Base-by-base conservation (phyloP, 768 basidiomycete genomes). In the Lactarius evosmus region DNA sequence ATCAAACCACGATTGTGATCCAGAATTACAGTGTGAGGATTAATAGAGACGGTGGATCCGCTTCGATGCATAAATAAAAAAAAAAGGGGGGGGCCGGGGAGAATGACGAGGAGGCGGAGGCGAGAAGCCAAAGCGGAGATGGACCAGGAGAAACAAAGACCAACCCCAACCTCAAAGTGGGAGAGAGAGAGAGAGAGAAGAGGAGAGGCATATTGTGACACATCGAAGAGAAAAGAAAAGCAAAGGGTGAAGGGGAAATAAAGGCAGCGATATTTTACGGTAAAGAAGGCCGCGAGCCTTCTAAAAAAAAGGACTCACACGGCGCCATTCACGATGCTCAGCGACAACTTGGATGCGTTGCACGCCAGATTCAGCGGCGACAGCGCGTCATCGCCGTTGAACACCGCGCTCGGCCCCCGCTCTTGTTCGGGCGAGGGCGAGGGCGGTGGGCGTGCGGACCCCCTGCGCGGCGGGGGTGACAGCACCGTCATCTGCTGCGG, bases 401-500 rank as follows among this genome's bases (percentile, higher is more conserved):
- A 53, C 12, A 29, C 66, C 44, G 41, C 50, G n/a, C 49, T 63
- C 44, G 30, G n/a, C 19, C 52, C 49, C 9, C 65, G 58, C 44
- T 64, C 58, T 34, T 55, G 58, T 16, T 64, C 63, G 0, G 63
- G 63, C 16, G 63, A 64, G 11, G 66, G 66, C 29, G 56, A 51
- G 9, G 65, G 62, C 30, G 63, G 50, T 34, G 62, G 59, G 44
- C 56, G 60, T 19, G 38, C 56, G 14, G 84, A 87, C 41, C 80
- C 78, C 33, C 83, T 80, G 41, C 87, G 82, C 29, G 86, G 87
- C 1, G 86, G 85, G 6, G 86, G 87, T 7, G 85, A 83, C 33
- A 89, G 74, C 11, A 86, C 77, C 34, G 77, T 78, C 63, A 82
- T 75, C 65, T 78, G 80, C 59, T 70, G 73, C 57, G 70, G 73